Evolutionary conservation across 179 eudicot genomes (phyloP), one percentile per base, ranked within the genome.

Genomic region (Silene noctiflora): DNA sequence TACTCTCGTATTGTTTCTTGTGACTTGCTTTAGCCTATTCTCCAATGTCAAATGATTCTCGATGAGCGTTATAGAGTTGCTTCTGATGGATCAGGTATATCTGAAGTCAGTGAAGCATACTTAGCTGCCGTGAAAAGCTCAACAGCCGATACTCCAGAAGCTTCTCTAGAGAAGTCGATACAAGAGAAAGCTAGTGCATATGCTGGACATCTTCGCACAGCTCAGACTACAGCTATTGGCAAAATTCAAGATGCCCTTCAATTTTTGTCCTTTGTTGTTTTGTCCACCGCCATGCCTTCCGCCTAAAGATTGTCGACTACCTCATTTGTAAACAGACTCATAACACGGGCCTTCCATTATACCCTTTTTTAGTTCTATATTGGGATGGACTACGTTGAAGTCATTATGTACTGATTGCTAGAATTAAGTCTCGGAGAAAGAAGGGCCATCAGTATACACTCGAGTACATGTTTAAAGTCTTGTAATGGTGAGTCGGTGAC

Each of bases 21-120:
- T 33, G 20, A 16, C 10, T 17, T 31, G 44, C 6, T 33, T 29
- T 44, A 10, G 24, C 24, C 19, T 6, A 35, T 27, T 12, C 75
- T 9, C 63, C 16, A 9, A 16, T 51, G 6, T n/a, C 62, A 6
- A 42, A n/a, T 17, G 0, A n/a, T 6, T 61, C 4, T 13, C 3
- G 14, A n/a, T 22, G 13, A 21, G 27, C 39, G 60, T 20, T 35
- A 75, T 35, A 51, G 51, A 33, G 46, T 77, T 61, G 63, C 73
- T 65, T 66, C 31, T 35, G 73, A 62, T 58, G 75, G 42, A 56
- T 72, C 90, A 96, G 99, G 97, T 82, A 90, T 91, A 84, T 84
- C 91, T 3, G 99, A 96, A 31, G 97, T 96, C 63, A 89, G 89
- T 55, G 99, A 90, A 86, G 94, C 97, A 33, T 93, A 90, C 75